phyloP scores from a whole-genome alignment of 805 yeast genomes.

The Metschnikowia noctiluminum region DNA sequence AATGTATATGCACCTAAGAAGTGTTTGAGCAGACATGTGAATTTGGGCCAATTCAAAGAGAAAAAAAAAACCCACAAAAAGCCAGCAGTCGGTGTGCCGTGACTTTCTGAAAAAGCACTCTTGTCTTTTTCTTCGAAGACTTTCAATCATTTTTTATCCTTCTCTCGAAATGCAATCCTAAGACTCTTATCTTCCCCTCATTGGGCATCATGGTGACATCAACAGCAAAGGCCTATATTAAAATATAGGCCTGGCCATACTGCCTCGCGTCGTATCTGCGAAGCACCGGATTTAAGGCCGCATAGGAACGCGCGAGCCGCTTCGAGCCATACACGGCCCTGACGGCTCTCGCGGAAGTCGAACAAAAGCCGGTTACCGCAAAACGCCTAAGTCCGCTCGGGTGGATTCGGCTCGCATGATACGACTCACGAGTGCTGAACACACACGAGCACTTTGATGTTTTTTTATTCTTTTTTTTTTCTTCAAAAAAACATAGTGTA shows the following conservation, averaged over 20 bases:
- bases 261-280: not conserved
- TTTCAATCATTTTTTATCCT: too few species aligned
- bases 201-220: not conserved
- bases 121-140: too few species aligned
- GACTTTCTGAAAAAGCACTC: not conserved
- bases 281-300: not conserved
- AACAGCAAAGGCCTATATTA: not conserved
- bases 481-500: too few species aligned
- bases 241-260: not conserved
- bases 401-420: not conserved
- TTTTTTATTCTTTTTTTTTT: too few species aligned
- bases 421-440: too few species aligned
- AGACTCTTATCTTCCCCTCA: not conserved
- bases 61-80: not conserved
- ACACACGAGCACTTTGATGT: too few species aligned
- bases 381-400: not conserved
- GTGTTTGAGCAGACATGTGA: too few species aligned
- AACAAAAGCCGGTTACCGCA: not conserved
- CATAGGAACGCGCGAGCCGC: not conserved
- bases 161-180: too few species aligned
- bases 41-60: not conserved
- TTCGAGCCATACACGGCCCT: not conserved
- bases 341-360: not conserved
- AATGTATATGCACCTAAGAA: too few species aligned
- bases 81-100: not conserved